Evolutionary conservation across 495 filamentous ascomycete genomes (phyloP).

Genomic region (Letharia lupina): DNA sequence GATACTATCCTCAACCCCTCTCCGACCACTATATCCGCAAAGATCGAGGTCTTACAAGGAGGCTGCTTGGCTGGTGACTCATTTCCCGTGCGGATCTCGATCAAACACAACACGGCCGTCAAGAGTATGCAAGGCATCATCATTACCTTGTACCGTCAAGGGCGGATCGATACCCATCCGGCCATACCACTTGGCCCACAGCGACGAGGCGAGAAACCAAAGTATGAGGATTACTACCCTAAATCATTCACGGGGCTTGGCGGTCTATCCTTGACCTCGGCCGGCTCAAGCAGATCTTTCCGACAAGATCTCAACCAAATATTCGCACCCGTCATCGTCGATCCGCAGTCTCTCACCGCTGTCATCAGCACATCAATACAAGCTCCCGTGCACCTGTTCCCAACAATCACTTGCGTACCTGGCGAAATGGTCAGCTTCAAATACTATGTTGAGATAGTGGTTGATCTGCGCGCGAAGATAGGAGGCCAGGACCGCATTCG

Average conservation of each 20-base stretch:
- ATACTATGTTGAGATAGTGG: constrained; percentile 85
- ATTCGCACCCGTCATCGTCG: constrained; percentile 75
- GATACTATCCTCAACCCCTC: constrained; percentile 3
- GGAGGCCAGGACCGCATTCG: constrained; percentile 55
- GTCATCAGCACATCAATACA: constrained; percentile 72
- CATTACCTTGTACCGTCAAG: constrained; percentile 84
- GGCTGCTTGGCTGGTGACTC: constrained; percentile 83
- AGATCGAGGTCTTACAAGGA: constrained; percentile 70
- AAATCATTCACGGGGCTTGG: constrained; percentile 63
- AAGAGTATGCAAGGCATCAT: constrained; percentile 89
- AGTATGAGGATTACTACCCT: constrained; percentile 78
- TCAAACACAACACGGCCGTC: constrained; percentile 79
- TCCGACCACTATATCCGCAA: constrained; percentile 64
- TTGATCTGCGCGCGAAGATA: constrained; percentile 84
- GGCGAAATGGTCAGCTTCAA: constrained; percentile 88
- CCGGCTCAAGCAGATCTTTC: constrained; percentile 76
- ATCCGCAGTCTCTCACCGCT: constrained; percentile 67
- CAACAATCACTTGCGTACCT: constrained; percentile 81
- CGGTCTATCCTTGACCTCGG: constrained; percentile 71
- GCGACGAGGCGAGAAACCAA: constrained; percentile 53
- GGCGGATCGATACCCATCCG: constrained; percentile 82
- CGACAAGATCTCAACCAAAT: constrained; percentile 88
- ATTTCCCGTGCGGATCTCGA: constrained; percentile 66
- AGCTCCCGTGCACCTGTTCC: constrained; percentile 84
- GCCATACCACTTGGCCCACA: constrained; percentile 52